A percentile compares a stretch with the other conserved stretches of the same genome.
Evolutionary conservation across 2,329 filamentous ascomycete genomes (phyloP).

Genomic region (Fusarium lyarnte): DNA sequence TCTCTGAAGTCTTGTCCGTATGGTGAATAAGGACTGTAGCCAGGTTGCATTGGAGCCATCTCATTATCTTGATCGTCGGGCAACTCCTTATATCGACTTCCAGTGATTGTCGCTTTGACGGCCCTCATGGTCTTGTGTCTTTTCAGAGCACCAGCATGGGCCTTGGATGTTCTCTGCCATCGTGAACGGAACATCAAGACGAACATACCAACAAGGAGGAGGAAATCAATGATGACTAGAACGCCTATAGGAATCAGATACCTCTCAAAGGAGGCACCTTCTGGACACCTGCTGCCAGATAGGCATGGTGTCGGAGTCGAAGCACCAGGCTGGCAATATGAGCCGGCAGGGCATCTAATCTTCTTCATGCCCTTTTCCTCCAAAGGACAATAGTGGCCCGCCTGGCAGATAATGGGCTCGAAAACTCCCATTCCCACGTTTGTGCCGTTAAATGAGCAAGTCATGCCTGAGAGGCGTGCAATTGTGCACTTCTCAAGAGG

Average conservation of each 20-base stretch:
- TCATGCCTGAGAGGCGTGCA: conserved; percentile 47
- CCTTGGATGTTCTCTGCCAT: conserved; percentile 25
- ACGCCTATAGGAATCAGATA: conserved; percentile 56
- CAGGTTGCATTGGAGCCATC: conserved; percentile 47
- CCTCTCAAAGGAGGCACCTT: conserved; percentile 53
- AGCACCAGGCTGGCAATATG: conserved; percentile 62
- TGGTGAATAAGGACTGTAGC: conserved; percentile 35
- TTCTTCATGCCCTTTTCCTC: conserved; percentile 49
- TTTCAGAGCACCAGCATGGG: conserved; percentile 23
- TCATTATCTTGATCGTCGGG: conserved; percentile 49
- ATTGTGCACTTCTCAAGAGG: conserved; percentile 51
- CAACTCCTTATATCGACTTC: conserved; percentile 47
- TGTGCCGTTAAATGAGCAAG: conserved; percentile 46
- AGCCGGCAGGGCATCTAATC: conserved; percentile 56
- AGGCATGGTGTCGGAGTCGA: conserved; percentile 58
- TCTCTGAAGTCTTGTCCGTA: conserved; percentile 23
- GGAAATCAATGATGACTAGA: conserved; percentile 54
- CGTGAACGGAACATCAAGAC: conserved; percentile 32
- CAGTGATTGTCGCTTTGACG: conserved; percentile 44
- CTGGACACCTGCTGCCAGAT: conserved; percentile 57
- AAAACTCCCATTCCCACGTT: conserved; percentile 57
- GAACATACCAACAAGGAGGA: conserved; percentile 49
- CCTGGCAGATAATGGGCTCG: conserved; percentile 61
- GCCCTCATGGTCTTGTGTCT: conserved; percentile 42
- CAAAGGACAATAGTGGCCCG: conserved; percentile 60